Percentiles rank a stretch among this genome's conserved stretches.
Evolutionary conservation across 768 basidiomycete species (phyloP).

Genomic region (Asterophora parasitica): DNA sequence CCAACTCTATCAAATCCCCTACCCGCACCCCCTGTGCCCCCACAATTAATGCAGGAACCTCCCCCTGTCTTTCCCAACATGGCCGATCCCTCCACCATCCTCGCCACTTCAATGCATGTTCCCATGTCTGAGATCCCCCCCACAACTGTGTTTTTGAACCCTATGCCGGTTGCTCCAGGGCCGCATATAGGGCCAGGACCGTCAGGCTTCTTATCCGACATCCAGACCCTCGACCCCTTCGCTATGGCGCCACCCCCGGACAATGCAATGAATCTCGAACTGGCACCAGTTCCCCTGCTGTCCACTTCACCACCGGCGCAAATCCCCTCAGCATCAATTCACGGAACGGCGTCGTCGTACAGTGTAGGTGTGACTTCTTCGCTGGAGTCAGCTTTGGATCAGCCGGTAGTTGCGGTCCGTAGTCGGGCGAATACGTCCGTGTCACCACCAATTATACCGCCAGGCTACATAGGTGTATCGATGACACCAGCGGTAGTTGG

Average conservation of each 20-base stretch:
- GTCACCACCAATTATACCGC: constrained; percentile 17
- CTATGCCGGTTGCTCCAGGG: constrained; percentile 29
- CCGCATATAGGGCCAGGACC: constrained; percentile 26
- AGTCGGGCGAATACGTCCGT: constrained; percentile 37
- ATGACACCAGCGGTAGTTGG: constrained; percentile 16
- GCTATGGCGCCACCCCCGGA: constrained; percentile 27
- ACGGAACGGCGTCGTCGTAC: constrained; percentile 35
- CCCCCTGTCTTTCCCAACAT: constrained; percentile 30
- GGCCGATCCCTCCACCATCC: constrained; percentile 20
- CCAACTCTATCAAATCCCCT: constrained; percentile 13
- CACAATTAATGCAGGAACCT: constrained; percentile 27
- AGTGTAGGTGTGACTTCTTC: constrained; percentile 36
- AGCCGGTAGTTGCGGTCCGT: constrained; percentile 27
- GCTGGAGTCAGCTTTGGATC: constrained; percentile 41
- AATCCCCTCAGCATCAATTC: constrained; percentile 33
- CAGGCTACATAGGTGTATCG: constrained; percentile 19
- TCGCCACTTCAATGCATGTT: constrained; percentile 32
- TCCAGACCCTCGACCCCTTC: constrained; percentile 30
- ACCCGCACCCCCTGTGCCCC: constrained; percentile 19
- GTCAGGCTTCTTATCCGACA: constrained; percentile 38
- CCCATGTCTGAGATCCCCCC: constrained; percentile 32
- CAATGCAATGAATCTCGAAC: constrained; percentile 32
- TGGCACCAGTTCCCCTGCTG: constrained; percentile 31
- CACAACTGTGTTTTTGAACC: constrained; percentile 29
- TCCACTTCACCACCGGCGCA: constrained; percentile 32